Evolutionary conservation across 2,329 filamentous ascomycete genomes (phyloP).

Genomic region (Pleoardoris graminearum): DNA sequence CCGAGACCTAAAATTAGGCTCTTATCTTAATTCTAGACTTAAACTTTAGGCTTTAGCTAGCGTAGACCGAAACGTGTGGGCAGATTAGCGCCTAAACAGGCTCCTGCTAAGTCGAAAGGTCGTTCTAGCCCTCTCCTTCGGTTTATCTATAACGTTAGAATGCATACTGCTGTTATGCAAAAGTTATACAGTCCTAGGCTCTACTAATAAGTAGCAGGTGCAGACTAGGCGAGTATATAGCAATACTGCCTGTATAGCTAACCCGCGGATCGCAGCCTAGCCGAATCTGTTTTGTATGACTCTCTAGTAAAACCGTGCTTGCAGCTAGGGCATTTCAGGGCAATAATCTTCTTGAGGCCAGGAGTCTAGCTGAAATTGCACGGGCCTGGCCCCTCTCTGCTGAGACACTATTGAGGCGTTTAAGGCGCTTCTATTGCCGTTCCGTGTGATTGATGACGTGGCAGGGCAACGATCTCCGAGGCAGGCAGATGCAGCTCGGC

Average conservation of each 20-base stretch:
- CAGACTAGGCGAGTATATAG: slow-evolving; percentile 15
- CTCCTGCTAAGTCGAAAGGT: slow-evolving; percentile 9
- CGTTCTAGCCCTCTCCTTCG: slow-evolving; percentile 10
- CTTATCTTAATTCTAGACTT: slow-evolving; percentile 3
- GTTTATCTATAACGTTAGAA: slow-evolving; percentile 13
- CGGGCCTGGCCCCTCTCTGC: slow-evolving; percentile 4
- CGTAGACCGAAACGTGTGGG: slow-evolving; percentile 5
- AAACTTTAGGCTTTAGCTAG: slow-evolving; percentile 7
- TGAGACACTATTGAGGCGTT: slow-evolving; percentile 15
- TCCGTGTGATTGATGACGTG: slow-evolving; percentile 5
- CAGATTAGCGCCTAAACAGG: slow-evolving; percentile 13
- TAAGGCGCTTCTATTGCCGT: slow-evolving; percentile 11
- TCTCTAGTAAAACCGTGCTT: slow-evolving; percentile 11
- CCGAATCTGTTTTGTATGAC: slow-evolving; percentile 8
- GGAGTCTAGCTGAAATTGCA: slow-evolving; percentile 8
- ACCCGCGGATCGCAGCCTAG: slow-evolving; percentile 12
- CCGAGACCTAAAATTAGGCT: slow-evolving; percentile 15
- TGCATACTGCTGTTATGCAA: slow-evolving; percentile 16
- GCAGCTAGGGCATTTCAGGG: slow-evolving; percentile 1
- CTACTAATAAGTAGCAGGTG: slow-evolving; percentile 7
- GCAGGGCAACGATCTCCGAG: slow-evolving; percentile 11
- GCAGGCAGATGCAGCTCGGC: not conserved
- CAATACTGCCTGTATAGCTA: slow-evolving; percentile 4
- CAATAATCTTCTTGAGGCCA: not conserved
- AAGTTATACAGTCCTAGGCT: slow-evolving; percentile 14